Percentiles rank a stretch among this genome's conserved stretches.
These are phyloP conservation scores for Isabelozyma heimii DNA, from an alignment of 805 yeast species.

Conservation along the genomic window DNA sequence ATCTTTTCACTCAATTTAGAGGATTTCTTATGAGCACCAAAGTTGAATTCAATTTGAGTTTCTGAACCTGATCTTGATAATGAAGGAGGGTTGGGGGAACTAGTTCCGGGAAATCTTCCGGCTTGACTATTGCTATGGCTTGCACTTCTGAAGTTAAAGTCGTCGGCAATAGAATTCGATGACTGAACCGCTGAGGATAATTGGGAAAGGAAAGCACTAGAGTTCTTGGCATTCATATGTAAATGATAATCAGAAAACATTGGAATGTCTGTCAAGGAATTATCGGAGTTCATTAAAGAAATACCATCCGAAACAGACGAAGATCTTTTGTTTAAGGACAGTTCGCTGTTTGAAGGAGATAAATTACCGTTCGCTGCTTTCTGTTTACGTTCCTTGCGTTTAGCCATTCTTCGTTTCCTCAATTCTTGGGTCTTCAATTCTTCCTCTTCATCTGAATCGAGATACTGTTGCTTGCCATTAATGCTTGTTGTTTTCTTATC, in stretches of 20 bases:
- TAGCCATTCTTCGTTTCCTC: conserved; percentile 40
- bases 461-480: conserved; percentile 21
- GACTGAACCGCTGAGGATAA: conserved; percentile 17
- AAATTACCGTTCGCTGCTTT: not conserved
- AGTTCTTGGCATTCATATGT: conserved; percentile 27
- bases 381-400: conserved; percentile 17
- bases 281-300: conserved; percentile 60
- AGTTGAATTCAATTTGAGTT: conserved; percentile 33
- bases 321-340: conserved; percentile 18
- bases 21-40: conserved; percentile 9
- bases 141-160: conserved; percentile 15
- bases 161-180: conserved; percentile 30
- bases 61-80: conserved; percentile 19
- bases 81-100: conserved; percentile 1
- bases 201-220: conserved; percentile 16
- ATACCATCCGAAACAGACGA: conserved; percentile 56
- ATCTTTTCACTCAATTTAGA: conserved; percentile 30
- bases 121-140: conserved; percentile 3
- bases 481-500: conserved; percentile 10
- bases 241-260: conserved; percentile 52
- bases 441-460: conserved; percentile 49
- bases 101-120: not conserved
- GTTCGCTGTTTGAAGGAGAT: conserved; percentile 15
- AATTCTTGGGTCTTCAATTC: conserved; percentile 47
- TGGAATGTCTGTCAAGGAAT: conserved; percentile 63